These are phyloP conservation scores for Chondrus crispus DNA, from an alignment of 23 red algal species.

Conservation along the genomic window DNA sequence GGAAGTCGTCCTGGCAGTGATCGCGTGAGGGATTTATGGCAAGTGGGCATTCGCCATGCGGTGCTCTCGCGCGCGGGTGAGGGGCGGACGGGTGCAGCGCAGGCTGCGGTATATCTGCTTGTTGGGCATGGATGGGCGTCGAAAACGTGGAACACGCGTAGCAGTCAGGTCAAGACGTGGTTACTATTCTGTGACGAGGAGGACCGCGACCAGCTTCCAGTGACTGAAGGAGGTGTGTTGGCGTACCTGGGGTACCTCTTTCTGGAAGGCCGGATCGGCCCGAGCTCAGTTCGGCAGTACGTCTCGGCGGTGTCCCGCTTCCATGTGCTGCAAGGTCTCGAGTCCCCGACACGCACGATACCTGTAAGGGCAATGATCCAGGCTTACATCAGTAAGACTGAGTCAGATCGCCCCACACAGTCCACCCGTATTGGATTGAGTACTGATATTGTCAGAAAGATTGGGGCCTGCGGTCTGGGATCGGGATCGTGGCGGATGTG, in stretches of 20 bases:
- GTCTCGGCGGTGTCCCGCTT: conserved; percentile 1
- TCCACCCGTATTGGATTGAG: neutral
- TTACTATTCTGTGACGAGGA: neutral
- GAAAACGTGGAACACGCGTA: neutral
- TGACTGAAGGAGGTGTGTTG: neutral
- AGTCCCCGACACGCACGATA: neutral
- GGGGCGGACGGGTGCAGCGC: neutral
- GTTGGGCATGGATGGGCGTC: neutral
- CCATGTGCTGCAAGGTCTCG: neutral
- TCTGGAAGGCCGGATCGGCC: neutral
- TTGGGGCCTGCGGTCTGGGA: neutral
- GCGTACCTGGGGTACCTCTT: conserved; percentile 10
- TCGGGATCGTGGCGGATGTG: neutral
- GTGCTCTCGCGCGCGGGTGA: neutral
- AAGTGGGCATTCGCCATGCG: neutral
- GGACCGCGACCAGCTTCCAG: neutral
- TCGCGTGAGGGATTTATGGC: neutral
- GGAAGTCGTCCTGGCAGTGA: neutral
- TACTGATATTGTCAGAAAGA: neutral
- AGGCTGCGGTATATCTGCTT: neutral
- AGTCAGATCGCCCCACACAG: neutral
- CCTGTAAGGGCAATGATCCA: neutral
- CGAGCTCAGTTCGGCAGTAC: neutral
- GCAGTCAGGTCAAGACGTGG: neutral
- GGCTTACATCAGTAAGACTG: neutral